Base-by-base conservation (phyloP, 2,329 filamentous ascomycete genomes). In the Botryosphaeria agaves region DNA sequence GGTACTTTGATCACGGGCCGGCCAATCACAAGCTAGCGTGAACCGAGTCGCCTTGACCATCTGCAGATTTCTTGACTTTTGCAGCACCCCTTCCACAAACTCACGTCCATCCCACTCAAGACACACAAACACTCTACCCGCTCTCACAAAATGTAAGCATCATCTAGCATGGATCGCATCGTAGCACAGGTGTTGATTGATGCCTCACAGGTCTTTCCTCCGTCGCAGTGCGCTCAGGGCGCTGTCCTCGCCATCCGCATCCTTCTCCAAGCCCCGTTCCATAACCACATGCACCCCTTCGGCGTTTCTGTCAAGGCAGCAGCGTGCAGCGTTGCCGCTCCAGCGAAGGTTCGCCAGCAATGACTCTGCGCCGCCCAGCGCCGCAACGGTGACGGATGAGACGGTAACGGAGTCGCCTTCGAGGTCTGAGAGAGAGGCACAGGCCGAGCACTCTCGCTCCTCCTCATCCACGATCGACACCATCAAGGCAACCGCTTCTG, bases 171-270 rank as follows among this genome's bases (percentile, higher is more conserved):
- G n/a, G n/a, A n/a, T n/a, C n/a, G n/a, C n/a, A n/a, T n/a, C n/a
- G n/a, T n/a, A n/a, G n/a, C n/a, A n/a, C n/a, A n/a, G n/a, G n/a
- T n/a, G n/a, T n/a, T n/a, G n/a, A n/a, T n/a, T n/a, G n/a, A n/a
- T n/a, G n/a, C n/a, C n/a, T n/a, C n/a, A n/a, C 38, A 74, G 69
- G 69, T 65, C 62, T 53, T 57, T 58, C 39, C 54, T 76, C 41
- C 67, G 69, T 36, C 67, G 66, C 44, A 56, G 63, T 39, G 66
- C 69, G 41, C 55, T 62, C 44, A 65, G 68, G 44, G 61, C 68
- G 29, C 43, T 71, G 34, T 53, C 59, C 15, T 53, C 61, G 19
- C 53, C 59, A 30, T 55, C 61, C 19, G 42, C 52, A 36, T 55
- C 57, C 27, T 46, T 57, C 36, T 51, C 52, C 23, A 59, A 53